Conservation (phyloP, 805 yeast species). For the Phaffomyces antillensis region DNA sequence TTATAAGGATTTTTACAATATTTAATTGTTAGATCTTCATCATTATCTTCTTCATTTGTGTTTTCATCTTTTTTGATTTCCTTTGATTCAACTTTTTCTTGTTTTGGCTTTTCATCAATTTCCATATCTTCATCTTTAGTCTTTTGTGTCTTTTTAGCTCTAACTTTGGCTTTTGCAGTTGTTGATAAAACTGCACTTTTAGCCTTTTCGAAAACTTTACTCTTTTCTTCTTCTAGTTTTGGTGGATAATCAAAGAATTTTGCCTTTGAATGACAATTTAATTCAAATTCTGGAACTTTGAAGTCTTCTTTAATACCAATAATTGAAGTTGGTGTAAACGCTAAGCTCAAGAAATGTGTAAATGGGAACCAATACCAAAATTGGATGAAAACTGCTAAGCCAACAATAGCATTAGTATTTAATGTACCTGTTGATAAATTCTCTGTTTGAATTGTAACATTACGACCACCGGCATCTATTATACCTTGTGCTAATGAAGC, state of each 20-base stretch:
- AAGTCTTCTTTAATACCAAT: constrained; percentile 82
- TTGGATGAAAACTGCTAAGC: constrained; percentile 82
- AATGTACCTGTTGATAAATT: constrained; percentile 83
- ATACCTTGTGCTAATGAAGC: constrained; percentile 97
- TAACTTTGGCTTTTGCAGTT: constrained; percentile 87
- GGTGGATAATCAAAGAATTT: constrained; percentile 87
- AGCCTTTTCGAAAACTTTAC: constrained; percentile 79
- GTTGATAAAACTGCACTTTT: constrained; percentile 93
- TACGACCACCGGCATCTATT: constrained; percentile 97
- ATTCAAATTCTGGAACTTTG: constrained; percentile 75
- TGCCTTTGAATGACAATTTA: constrained; percentile 75
- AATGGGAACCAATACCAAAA: constrained; percentile 99
- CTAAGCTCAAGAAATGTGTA: constrained; percentile 84
- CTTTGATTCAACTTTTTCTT: constrained; percentile 14
- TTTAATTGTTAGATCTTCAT: constrained; percentile 34
- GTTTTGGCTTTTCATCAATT: constrained; percentile 30
- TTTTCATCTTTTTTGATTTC: constrained; percentile 18
- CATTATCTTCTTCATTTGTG: constrained; percentile 20
- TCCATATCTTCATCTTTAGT: constrained; percentile 46
- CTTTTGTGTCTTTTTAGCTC: constrained; percentile 64
- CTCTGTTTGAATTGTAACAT: constrained; percentile 89
- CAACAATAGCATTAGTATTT: constrained; percentile 87
- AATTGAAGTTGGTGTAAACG: constrained; percentile 88
- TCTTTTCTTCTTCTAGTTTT: constrained; percentile 69
- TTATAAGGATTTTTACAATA: constrained; percentile 61